Evolutionary conservation across 2,329 filamentous ascomycete genomes (phyloP).

Genomic region (Madurella fahalii): DNA sequence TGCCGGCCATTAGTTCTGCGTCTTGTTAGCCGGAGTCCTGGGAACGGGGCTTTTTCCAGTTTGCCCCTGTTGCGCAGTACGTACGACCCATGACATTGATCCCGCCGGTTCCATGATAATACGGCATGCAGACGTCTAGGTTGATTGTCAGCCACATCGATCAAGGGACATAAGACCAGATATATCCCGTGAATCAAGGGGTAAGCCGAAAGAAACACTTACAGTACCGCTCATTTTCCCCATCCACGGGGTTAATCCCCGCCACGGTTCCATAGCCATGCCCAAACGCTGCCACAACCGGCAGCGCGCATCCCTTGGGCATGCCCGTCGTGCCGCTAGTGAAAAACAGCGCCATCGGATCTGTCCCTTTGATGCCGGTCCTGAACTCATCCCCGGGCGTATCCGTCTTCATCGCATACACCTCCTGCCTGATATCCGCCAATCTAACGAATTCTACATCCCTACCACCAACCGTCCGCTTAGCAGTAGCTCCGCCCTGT

Average conservation of each 20-base stretch:
- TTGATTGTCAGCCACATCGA: background rate
- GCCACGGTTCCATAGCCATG: conserved; percentile 25
- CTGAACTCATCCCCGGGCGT: conserved; percentile 55
- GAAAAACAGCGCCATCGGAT: conserved; percentile 64
- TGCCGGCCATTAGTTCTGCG: conserved; percentile 44
- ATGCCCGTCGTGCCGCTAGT: conserved; percentile 73
- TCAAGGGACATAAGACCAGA: too few species aligned
- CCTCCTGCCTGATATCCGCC: conserved; percentile 41
- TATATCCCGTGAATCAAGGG: too few species aligned
- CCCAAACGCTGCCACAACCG: conserved; percentile 40
- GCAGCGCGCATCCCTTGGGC: conserved; percentile 66
- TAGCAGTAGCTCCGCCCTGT: conserved; percentile 25
- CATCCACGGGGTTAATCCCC: conserved; percentile 28
- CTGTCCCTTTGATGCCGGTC: conserved; percentile 45
- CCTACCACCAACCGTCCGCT: conserved; percentile 22
- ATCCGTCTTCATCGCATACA: conserved; percentile 42
- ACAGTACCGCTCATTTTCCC: conserved; percentile 56
- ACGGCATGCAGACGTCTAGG: conserved; percentile 63
- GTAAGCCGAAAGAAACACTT: background rate
- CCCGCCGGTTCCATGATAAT: conserved; percentile 72
- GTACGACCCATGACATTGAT: conserved; percentile 49
- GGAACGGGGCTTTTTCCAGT: too few species aligned
- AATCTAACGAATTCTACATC: conserved; percentile 56
- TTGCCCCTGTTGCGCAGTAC: background rate
- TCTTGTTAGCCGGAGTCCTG: background rate